phyloP scores from a whole-genome alignment of 2,329 filamentous ascomycete genomes.

The Colletotrichum sp. region DNA sequence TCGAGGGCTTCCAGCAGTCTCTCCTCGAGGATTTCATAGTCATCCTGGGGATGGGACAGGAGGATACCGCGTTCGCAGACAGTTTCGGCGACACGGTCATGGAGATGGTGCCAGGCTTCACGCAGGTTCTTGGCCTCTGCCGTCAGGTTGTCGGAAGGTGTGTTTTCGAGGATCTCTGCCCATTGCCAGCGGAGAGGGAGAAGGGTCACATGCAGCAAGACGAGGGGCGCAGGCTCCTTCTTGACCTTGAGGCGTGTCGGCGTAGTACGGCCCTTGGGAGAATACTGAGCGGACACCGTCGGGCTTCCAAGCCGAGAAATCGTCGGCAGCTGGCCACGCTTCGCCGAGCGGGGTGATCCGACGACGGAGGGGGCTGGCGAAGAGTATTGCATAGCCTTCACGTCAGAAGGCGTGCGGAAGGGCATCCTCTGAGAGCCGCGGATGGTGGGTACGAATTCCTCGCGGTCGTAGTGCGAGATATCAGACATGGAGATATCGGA shows the following conservation, averaged over 20 bases:
- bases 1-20: constrained; percentile 63
- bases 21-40: constrained; percentile 67
- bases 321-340: constrained; percentile 49
- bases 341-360: constrained; percentile 54
- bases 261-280: constrained; percentile 57
- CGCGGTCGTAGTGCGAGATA: constrained; percentile 33
- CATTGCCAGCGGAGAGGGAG: constrained; percentile 73
- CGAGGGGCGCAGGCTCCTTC: constrained; percentile 66
- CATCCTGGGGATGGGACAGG: constrained; percentile 77
- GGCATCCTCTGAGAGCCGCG: constrained; percentile 65
- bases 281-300: constrained; percentile 53
- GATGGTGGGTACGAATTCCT: constrained; percentile 57
- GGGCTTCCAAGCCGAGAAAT: constrained; percentile 64
- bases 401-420: constrained; percentile 72
- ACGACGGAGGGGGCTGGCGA: constrained; percentile 65
- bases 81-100: constrained; percentile 74
- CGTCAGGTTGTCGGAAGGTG: constrained; percentile 42
- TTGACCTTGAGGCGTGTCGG: constrained; percentile 61
- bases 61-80: constrained; percentile 76
- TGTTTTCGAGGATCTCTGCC: constrained; percentile 55
- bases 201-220: constrained; percentile 78
- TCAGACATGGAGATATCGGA: constrained; percentile 57
- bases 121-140: constrained; percentile 55
- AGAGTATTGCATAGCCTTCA: constrained; percentile 74
- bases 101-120: constrained; percentile 69